These are phyloP conservation scores for Phaeoacremonium minimum DNA, from an alignment of 2,329 filamentous ascomycete genomes.

Conservation along the genomic window DNA sequence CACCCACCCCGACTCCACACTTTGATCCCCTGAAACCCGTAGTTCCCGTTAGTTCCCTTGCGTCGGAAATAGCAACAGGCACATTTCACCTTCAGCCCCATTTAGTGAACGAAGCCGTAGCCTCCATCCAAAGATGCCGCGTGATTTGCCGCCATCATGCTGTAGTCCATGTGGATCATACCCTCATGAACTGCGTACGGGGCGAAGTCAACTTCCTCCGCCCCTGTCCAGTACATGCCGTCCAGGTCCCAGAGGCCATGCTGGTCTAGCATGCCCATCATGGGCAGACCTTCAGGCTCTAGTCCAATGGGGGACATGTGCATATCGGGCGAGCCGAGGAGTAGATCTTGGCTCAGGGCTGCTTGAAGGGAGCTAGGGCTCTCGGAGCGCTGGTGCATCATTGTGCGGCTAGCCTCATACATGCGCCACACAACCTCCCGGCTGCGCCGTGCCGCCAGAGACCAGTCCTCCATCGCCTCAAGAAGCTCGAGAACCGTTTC, in stretches of 20 bases:
- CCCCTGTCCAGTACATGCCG: constrained; percentile 48
- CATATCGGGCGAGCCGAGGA: constrained; percentile 32
- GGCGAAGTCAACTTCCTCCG: constrained; percentile 23
- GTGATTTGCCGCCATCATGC: constrained; percentile 28
- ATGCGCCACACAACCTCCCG: constrained; percentile 61
- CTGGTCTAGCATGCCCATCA: constrained; percentile 50
- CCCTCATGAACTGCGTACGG: constrained; percentile 23
- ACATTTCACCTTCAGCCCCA: constrained; percentile 1
- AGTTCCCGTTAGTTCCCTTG: constrained; percentile 4
- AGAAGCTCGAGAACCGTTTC: constrained; percentile 57
- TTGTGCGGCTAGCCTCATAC: constrained; percentile 50
- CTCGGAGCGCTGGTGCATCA: constrained; percentile 23
- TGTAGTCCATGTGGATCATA: constrained; percentile 30
- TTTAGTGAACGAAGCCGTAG: constrained; percentile 38
- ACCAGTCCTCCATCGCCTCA: constrained; percentile 62
- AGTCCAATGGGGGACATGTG: constrained; percentile 49
- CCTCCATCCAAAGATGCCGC: constrained; percentile 28
- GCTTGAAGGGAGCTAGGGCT: constrained; percentile 22
- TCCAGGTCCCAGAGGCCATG: constrained; percentile 53
- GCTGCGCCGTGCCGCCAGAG: constrained; percentile 56
- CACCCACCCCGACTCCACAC: not conserved
- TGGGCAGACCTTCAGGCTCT: constrained; percentile 42
- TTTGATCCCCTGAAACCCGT: not conserved
- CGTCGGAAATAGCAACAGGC: not conserved
- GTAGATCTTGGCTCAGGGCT: constrained; percentile 27